Conservation (phyloP, 179 eudicot genomes). For the Pouteria campechiana region DNA sequence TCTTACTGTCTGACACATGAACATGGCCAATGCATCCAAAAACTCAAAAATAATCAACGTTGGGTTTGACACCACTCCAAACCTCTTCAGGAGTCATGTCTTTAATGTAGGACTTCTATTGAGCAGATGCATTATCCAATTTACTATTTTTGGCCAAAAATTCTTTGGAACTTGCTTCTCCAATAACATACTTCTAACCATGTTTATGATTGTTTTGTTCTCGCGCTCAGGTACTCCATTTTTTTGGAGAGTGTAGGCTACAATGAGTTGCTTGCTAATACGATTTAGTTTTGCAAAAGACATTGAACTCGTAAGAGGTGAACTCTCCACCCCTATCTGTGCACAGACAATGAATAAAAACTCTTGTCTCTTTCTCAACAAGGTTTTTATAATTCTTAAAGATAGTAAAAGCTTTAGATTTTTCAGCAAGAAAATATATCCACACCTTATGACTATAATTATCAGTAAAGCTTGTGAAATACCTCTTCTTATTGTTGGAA, state of each 20-base stretch:
- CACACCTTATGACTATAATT: background rate
- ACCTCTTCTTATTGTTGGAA: background rate
- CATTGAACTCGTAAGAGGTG: background rate
- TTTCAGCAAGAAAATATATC: slow-evolving; percentile 1
- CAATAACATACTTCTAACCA: background rate
- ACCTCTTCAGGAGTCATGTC: background rate
- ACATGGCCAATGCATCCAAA: slow-evolving; percentile 1
- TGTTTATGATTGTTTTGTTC: slow-evolving; percentile 3
- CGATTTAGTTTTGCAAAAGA: background rate
- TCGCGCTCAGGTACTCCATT: too few relatives aligned
- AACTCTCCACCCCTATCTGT: slow-evolving; percentile 5
- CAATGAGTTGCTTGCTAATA: slow-evolving; percentile 1
- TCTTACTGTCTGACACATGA: background rate
- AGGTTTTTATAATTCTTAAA: background rate
- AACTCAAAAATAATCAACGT: background rate
- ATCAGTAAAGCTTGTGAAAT: slow-evolving; percentile 1
- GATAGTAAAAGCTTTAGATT: background rate
- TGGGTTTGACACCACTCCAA: background rate
- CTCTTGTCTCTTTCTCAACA: background rate
- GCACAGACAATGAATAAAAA: background rate
- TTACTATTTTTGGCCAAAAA: background rate
- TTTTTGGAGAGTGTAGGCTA: slow-evolving; percentile 1
- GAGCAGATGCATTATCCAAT: background rate
- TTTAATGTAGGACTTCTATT: background rate
- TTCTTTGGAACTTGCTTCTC: background rate